These are phyloP conservation scores for Discostella stelligera DNA, from an alignment of 352 stramenopile species.

Conservation along the genomic window DNA sequence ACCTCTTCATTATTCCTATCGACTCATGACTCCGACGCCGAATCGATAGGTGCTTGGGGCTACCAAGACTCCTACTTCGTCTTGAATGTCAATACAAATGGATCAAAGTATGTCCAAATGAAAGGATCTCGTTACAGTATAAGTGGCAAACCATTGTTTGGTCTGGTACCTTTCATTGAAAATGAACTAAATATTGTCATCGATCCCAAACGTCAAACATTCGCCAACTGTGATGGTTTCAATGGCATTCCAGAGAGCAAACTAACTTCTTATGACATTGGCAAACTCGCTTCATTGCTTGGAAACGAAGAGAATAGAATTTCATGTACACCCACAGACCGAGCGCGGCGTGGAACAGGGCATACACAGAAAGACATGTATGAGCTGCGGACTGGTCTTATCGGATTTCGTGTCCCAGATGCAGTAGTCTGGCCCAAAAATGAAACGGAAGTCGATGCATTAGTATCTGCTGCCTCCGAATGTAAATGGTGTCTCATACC, in stretches of 20 bases:
- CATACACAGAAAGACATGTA: conserved; percentile 85
- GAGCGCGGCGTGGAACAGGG: conserved; percentile 80
- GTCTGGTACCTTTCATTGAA: conserved; percentile 81
- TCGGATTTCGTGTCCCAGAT: conserved; percentile 85
- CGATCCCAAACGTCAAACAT: conserved; percentile 49
- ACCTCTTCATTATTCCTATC: conserved; percentile 15
- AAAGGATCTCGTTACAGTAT: conserved; percentile 80
- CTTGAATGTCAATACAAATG: conserved; percentile 56
- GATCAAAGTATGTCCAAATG: conserved; percentile 75
- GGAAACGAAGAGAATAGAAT: conserved; percentile 35
- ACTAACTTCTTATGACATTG: conserved; percentile 34
- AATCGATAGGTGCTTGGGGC: conserved; percentile 83
- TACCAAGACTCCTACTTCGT: conserved; percentile 83
- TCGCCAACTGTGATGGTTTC: conserved; percentile 20
- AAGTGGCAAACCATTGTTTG: conserved; percentile 65
- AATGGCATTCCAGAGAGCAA: conserved; percentile 19
- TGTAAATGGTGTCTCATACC: conserved; percentile 89
- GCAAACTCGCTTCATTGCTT: conserved; percentile 35
- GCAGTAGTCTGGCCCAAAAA: conserved; percentile 87
- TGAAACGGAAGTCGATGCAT: conserved; percentile 84
- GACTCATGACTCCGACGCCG: conserved; percentile 27
- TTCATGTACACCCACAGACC: conserved; percentile 52
- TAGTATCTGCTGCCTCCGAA: conserved; percentile 85
- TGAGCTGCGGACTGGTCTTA: conserved; percentile 64
- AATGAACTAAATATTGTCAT: conserved; percentile 73